phyloP scores from a whole-genome alignment of 192 early-diverging fungal species.

The Podila clonocystis region DNA sequence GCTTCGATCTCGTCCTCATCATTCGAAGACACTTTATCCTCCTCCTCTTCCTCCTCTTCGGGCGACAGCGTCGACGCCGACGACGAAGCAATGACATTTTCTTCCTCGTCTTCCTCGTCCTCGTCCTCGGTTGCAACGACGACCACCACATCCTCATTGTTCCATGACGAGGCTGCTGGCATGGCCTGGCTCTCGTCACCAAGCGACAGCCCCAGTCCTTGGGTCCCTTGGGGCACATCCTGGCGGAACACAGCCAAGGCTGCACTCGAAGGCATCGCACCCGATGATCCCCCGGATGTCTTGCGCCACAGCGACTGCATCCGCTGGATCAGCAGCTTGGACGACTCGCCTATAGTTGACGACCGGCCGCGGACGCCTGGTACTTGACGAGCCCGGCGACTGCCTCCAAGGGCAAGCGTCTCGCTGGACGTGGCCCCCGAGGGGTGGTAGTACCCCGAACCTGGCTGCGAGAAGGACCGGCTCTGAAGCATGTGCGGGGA shows the following conservation, averaged over 20 bases:
- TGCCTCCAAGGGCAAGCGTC: not conserved
- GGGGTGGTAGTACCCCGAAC: not conserved
- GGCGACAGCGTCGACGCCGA: not conserved
- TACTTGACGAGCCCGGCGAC: not conserved
- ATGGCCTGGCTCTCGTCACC: too few relatives aligned
- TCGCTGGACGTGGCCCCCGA: not conserved
- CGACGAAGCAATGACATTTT: not conserved
- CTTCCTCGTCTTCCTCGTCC: not conserved
- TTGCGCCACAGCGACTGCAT: slow-evolving; percentile 29
- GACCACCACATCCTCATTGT: not conserved
- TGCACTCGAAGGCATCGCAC: too few relatives aligned
- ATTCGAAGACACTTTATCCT: not conserved
- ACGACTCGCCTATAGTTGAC: slow-evolving; percentile 35
- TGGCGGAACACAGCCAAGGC: too few relatives aligned
- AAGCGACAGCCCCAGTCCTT: too few relatives aligned
- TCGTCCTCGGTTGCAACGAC: not conserved
- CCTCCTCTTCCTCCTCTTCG: not conserved
- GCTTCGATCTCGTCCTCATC: not conserved
- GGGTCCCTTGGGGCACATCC: too few relatives aligned
- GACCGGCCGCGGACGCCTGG: slow-evolving; percentile 6
- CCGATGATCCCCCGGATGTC: not conserved
- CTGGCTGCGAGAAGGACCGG: slow-evolving; percentile 9
- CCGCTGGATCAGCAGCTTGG: slow-evolving; percentile 22
- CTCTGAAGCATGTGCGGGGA: slow-evolving; percentile 1
- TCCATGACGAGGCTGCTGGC: too few relatives aligned